These are phyloP conservation scores for Gaillardinia entomophila DNA, from an alignment of 805 yeast species.

Conservation along the genomic window DNA sequence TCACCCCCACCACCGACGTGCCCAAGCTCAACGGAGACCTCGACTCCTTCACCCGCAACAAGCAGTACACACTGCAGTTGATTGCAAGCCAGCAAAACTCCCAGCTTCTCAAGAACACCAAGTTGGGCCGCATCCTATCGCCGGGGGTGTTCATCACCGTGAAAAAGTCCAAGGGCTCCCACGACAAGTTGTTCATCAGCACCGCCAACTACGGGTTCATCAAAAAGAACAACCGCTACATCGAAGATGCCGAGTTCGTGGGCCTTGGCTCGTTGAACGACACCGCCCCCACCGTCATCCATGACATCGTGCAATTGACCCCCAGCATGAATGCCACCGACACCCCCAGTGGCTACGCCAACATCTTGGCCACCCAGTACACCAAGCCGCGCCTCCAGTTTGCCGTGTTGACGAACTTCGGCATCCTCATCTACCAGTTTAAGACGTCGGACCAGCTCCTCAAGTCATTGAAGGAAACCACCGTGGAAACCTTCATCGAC, in stretches of 20 bases:
- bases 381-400: slow-evolving; percentile 58
- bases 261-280: slow-evolving; percentile 17
- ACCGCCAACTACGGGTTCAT: slow-evolving; percentile 83
- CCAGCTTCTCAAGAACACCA: slow-evolving; percentile 55
- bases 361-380: slow-evolving; percentile 83
- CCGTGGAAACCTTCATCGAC: slow-evolving; percentile 62
- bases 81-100: slow-evolving; percentile 40
- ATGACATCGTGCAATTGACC: slow-evolving; percentile 67
- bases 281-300: slow-evolving; percentile 38
- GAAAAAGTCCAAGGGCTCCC: slow-evolving; percentile 35
- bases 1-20: slow-evolving; percentile 56
- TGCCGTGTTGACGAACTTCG: slow-evolving; percentile 77
- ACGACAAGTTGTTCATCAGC: slow-evolving; percentile 57
- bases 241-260: slow-evolving; percentile 77
- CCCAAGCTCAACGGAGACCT: slow-evolving; percentile 35
- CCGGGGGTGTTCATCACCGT: slow-evolving; percentile 86
- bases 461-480: slow-evolving; percentile 59
- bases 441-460: slow-evolving; percentile 78
- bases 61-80: slow-evolving; percentile 34
- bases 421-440: slow-evolving; percentile 70
- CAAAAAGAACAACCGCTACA: slow-evolving; percentile 62
- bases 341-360: slow-evolving; percentile 77
- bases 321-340: slow-evolving; percentile 66
- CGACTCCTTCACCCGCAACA: slow-evolving; percentile 35
- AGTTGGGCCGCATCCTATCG: slow-evolving; percentile 57